Evolutionary conservation across 192 early-diverging fungal genomes (phyloP), one percentile per base, ranked within the genome.

Genomic region (Ambispora gerdemannii): DNA sequence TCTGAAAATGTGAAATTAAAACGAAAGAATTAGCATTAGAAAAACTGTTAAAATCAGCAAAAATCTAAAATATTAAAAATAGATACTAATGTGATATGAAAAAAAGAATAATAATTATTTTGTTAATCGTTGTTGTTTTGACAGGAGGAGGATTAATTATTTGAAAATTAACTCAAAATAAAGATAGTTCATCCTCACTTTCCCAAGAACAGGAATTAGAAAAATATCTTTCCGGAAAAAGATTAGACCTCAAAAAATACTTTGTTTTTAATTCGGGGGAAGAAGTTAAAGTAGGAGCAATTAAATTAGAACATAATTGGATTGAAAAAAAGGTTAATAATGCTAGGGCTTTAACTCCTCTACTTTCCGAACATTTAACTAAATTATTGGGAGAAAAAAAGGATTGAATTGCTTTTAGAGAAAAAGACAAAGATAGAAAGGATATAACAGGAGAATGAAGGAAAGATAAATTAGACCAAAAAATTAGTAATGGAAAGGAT

Each of bases 1-100:
- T 58, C 6, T 58, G 55, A 58, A 25, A 24, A 0, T 58, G 55
- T 24, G 55, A 58, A 58, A 58, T 58, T 58, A 58, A 58, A 58
- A 58, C 27, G 55, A 58, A 4, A 58, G 55, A 58, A 58, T 58
- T 58, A 4, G 55, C 55, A 1, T 58, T 58, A 4, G n/a, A 4
- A 28, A 25, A 58, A 58, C 27, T 58, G 27, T 58, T 58, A 58
- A 4, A 58, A n/a, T n/a, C n/a, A n/a, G n/a, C n/a, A n/a, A n/a
- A n/a, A n/a, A n/a, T n/a, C n/a, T n/a, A n/a, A n/a, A n/a, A n/a
- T n/a, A n/a, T n/a, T n/a, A n/a, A n/a, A n/a, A n/a, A n/a, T n/a
- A n/a, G n/a, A n/a, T n/a, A n/a, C n/a, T n/a, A n/a, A n/a, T n/a
- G n/a, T n/a, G n/a, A n/a, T n/a, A n/a, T n/a, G n/a, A n/a, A n/a